These are phyloP conservation scores for Grosmannia huntii DNA, from an alignment of 2,329 filamentous ascomycete species.

Conservation along the genomic window DNA sequence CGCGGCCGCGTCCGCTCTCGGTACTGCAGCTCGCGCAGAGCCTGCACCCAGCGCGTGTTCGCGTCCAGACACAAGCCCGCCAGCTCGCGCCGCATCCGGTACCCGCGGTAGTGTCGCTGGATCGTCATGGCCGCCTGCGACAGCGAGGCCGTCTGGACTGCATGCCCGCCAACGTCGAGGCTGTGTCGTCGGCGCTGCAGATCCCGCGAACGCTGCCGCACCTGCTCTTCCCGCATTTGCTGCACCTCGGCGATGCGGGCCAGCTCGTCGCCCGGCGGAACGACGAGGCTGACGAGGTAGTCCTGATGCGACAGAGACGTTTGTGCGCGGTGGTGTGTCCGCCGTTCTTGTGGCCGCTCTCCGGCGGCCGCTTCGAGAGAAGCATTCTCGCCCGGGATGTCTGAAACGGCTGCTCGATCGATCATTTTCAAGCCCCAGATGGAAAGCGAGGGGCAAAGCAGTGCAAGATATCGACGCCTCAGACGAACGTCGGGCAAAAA, in stretches of 20 bases:
- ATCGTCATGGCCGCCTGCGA: slow-evolving; percentile 42
- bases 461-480: not conserved
- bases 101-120: slow-evolving; percentile 65
- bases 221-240: slow-evolving; percentile 30
- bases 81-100: slow-evolving; percentile 59
- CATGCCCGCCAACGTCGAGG: not conserved
- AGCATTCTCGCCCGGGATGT: not conserved
- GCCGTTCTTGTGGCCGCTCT: slow-evolving; percentile 3
- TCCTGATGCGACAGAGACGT: slow-evolving; percentile 18
- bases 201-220: slow-evolving; percentile 27
- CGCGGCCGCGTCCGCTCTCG: slow-evolving; percentile 35
- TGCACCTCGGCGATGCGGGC: slow-evolving; percentile 36
- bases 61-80: slow-evolving; percentile 55
- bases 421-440: not conserved
- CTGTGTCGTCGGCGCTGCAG: slow-evolving; percentile 12
- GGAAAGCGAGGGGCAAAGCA: not conserved
- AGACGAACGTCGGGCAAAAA: no score
- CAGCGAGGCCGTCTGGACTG: no score
- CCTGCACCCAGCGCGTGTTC: slow-evolving; percentile 58
- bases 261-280: slow-evolving; percentile 33
- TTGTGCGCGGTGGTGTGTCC: slow-evolving; percentile 9
- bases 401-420: not conserved
- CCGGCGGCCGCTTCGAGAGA: not conserved
- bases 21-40: slow-evolving; percentile 44
- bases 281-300: slow-evolving; percentile 38